phyloP scores from a whole-genome alignment of 1,284 basidiomycete species.

The Termitomyces sp. region DNA sequence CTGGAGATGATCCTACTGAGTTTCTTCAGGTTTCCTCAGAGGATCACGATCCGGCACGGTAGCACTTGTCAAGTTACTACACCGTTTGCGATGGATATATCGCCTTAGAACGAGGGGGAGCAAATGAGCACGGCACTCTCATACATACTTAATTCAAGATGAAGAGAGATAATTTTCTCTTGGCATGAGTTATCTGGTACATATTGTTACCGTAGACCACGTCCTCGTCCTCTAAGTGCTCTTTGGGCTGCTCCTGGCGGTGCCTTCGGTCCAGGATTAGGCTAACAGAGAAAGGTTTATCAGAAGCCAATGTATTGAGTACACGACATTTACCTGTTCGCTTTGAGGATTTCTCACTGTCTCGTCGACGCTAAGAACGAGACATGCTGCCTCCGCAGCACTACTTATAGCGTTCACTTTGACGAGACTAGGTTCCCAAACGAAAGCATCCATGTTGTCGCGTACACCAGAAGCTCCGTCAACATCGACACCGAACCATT shows the following conservation, averaged over 20 bases:
- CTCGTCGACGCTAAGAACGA: slow-evolving; percentile 94
- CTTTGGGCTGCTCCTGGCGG: slow-evolving; percentile 81
- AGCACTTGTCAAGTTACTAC: too few species aligned
- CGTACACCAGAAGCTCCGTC: slow-evolving; percentile 85
- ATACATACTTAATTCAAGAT: background rate
- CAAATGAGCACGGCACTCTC: background rate
- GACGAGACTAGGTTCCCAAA: slow-evolving; percentile 97
- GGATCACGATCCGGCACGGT: too few species aligned
- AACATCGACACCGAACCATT: slow-evolving; percentile 95
- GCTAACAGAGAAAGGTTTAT: slow-evolving; percentile 32
- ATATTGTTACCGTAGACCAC: slow-evolving; percentile 37
- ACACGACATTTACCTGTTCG: slow-evolving; percentile 60
- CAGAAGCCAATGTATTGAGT: slow-evolving; percentile 3
- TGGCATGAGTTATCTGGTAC: background rate
- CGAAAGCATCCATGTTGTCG: slow-evolving; percentile 95
- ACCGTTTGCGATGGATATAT: background rate
- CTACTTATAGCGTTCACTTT: slow-evolving; percentile 95
- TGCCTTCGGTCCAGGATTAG: slow-evolving; percentile 74
- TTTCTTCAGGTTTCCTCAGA: too few species aligned
- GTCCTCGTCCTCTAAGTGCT: slow-evolving; percentile 78
- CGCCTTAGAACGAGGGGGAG: background rate
- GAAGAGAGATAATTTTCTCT: background rate
- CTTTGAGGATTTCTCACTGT: slow-evolving; percentile 92
- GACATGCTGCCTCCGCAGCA: slow-evolving; percentile 92
- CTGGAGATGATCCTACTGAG: too few species aligned